Evolutionary conservation across 176 grass and related monocot species (phyloP).

Genomic region (Ensete ventricosum): DNA sequence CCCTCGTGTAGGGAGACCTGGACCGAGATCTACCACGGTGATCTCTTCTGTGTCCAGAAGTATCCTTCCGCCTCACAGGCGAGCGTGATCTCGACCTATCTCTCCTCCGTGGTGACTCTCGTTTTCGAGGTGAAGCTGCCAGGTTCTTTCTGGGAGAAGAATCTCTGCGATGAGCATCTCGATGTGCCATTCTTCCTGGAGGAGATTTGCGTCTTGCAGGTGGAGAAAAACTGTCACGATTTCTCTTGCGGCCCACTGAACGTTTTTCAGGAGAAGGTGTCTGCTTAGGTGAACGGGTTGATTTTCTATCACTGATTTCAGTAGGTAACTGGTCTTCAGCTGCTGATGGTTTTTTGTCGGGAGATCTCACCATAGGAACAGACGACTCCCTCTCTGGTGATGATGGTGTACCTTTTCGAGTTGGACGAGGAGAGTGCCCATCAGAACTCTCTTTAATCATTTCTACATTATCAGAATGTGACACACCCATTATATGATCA

Average conservation of each 20-base stretch:
- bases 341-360: constrained; percentile 21
- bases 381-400: constrained; percentile 32
- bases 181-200: constrained; percentile 10
- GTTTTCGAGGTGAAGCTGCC: constrained; percentile 1
- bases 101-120: constrained; percentile 31
- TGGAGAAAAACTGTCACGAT: constrained; percentile 41
- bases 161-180: constrained; percentile 19
- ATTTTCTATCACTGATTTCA: constrained; percentile 27
- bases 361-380: constrained; percentile 31
- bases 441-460: constrained; percentile 24
- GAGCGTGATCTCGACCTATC: constrained; percentile 61
- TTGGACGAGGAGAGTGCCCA: background rate
- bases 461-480: constrained; percentile 23
- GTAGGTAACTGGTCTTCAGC: constrained; percentile 18
- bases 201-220: constrained; percentile 34
- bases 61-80: constrained; percentile 42
- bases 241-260: constrained; percentile 30
- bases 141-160: constrained; percentile 14
- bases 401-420: constrained; percentile 28
- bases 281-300: constrained; percentile 19
- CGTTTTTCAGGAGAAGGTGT: constrained; percentile 45
- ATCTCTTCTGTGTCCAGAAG: constrained; percentile 49
- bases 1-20: constrained; percentile 50
- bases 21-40: constrained; percentile 46
- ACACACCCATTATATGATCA: constrained; percentile 32